Base-by-base conservation (phyloP, 805 yeast genomes). In the Torulaspora delbrueckii region DNA sequence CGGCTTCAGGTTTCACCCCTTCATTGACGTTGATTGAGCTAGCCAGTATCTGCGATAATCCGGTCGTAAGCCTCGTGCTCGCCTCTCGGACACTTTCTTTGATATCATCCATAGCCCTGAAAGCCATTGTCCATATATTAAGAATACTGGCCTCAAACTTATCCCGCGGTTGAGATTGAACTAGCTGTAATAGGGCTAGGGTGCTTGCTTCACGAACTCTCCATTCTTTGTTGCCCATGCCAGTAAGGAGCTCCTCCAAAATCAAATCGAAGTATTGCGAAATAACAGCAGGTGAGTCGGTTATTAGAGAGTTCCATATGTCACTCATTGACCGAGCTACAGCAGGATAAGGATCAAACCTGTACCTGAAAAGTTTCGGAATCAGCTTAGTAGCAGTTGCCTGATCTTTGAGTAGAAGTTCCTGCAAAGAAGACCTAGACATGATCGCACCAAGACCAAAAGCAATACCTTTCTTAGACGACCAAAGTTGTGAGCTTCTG, bases 381-480 rank as follows among this genome's bases (percentile, higher is more conserved):
- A 91, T 78, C 44, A 93, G 73, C 37, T 78, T 74, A 33, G 69
- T 67, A 0, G 91, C 72, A 22, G 86, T 66, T 1, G 66, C 63
- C 2, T 75, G 65, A 57, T 87, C 81, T 1, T 77, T 70, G 1
- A 72, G 53, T 18, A 87, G 62, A 57, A 85, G 66, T 8, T 78
- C 75, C 50, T 83, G 85, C 41, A 91, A 69, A 48, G 85, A 81
- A 0, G 90, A 74, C 56, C 86, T 86, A 2, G 96, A 83, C 62
- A 91, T 68, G 37, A 91, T 82, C 0, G 87, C 81, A 8, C 96
- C 91, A 30, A 91, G 71, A 0, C 98, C 97, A 69, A 86, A 91
- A 0, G 98, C 98, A 57, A 89, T 81, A 42, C 98, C 99, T 53
- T 86, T 86, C 61, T 96, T 74, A 0, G 96, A 86, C 0, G 95